Base-by-base conservation (phyloP, 164 flowering plant genomes). In the Macadamia integrifolia region DNA sequence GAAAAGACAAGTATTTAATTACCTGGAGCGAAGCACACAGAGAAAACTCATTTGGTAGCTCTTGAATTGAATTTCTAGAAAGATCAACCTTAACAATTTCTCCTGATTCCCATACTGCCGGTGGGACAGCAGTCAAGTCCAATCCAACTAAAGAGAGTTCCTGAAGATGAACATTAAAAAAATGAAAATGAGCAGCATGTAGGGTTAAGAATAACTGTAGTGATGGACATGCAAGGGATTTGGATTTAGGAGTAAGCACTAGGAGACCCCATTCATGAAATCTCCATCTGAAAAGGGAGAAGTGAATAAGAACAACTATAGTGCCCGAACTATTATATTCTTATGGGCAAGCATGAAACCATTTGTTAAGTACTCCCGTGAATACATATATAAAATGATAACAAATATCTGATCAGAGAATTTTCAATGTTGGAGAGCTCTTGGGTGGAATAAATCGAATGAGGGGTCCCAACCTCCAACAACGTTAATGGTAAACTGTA, bases 41-140 rank as follows among this genome's bases (percentile, higher is more conserved):
- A 9, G 91, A 82, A 68, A 94, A 95, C 65, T 90, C 88, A 57
- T 68, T 53, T 3, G 97, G 97, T 49, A 90, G 81, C 79, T 82
- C 93, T 68, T 84, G 77, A 60, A 94, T 84, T 48, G 82, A 84
- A 80, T 94, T 94, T 70, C 72, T 81, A 48, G 97, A 87, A 66
- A 94, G 89, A 85, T 90, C 88, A 75, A 90, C 80, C 78, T 87
- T 90, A 65, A 77, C 64, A 57, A 89, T 71, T n/a, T 86, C 97
- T 68, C 76, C 79, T 43, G 96, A 79, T 78, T 86, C 87, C 91
- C 95, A 94, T 30, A 85, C 88, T 65, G 83, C 82, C 69, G 95
- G 72, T 42, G 99, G 99, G 30, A 94, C 83, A 71, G 74, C 71
- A 72, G 23, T 76, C 82, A 94, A 80, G 55, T 83, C 83, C 72